Conservation (phyloP, 2,329 filamentous ascomycete genomes). For the Fusarium pseudoanthophilum region DNA sequence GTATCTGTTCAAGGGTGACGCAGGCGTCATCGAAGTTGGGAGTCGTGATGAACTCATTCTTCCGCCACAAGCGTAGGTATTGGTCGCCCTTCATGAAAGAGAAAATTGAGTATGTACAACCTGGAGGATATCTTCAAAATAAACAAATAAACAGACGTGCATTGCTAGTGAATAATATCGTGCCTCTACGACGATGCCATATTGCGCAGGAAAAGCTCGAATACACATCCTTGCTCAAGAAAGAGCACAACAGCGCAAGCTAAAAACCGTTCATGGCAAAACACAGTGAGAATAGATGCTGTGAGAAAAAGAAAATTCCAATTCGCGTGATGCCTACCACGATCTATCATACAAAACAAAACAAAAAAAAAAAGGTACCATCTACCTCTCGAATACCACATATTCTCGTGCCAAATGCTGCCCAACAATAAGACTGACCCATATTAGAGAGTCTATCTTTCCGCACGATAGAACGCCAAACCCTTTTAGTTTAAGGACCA, state of each 20-base stretch:
- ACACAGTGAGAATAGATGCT: not conserved
- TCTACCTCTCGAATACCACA: constrained; percentile 13
- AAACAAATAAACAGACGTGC: not conserved
- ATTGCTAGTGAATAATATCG: not conserved
- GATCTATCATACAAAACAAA: constrained; percentile 34
- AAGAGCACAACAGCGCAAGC: not conserved
- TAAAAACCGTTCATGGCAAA: not conserved
- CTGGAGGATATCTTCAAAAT: not conserved
- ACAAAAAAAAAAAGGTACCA: constrained; percentile 5
- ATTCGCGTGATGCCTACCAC: constrained; percentile 10
- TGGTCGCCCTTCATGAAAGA: not conserved
- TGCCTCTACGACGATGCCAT: not conserved
- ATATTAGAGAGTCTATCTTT: constrained; percentile 6
- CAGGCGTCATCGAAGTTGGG: constrained; percentile 35
- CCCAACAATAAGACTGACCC: constrained; percentile 4
- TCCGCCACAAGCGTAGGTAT: constrained; percentile 28
- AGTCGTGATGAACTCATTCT: constrained; percentile 40
- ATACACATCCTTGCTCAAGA: not conserved
- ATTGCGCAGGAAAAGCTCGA: not conserved
- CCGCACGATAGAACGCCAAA: constrained; percentile 34
- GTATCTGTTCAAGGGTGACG: constrained; percentile 55
- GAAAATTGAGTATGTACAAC: constrained; percentile 4
- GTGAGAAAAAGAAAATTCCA: constrained; percentile 16
- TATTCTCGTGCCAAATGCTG: constrained; percentile 3
- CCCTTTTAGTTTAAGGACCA: constrained; percentile 19